These are phyloP conservation scores for Xylariaceae sp. DNA, from an alignment of 2,329 filamentous ascomycete species.

Conservation along the genomic window DNA sequence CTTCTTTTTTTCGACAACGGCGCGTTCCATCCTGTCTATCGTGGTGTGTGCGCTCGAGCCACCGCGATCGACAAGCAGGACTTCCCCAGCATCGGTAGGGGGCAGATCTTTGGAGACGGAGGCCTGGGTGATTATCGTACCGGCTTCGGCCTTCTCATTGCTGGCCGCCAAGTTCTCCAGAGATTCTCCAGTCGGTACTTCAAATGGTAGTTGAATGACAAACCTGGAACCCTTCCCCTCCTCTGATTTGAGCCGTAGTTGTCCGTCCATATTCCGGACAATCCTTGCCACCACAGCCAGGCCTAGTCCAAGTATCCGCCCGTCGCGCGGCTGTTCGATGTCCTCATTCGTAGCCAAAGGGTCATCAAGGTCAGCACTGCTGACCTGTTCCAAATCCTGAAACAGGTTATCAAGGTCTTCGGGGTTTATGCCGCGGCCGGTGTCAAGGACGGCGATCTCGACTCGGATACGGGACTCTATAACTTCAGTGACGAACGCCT, in stretches of 20 bases:
- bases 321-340: slow-evolving; percentile 22
- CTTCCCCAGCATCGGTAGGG: slow-evolving; percentile 39
- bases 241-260: slow-evolving; percentile 76
- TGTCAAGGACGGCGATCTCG: slow-evolving; percentile 70
- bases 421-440: slow-evolving; percentile 61
- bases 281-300: slow-evolving; percentile 84
- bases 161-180: slow-evolving; percentile 16
- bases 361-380: slow-evolving; percentile 34
- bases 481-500: slow-evolving; percentile 55
- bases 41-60: slow-evolving; percentile 13
- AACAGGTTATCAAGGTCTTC: slow-evolving; percentile 46
- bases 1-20: slow-evolving; percentile 17
- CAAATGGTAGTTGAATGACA: slow-evolving; percentile 70
- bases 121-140: slow-evolving; percentile 14
- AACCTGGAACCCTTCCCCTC: slow-evolving; percentile 77
- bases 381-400: slow-evolving; percentile 52
- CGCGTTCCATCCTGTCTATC: slow-evolving; percentile 11
- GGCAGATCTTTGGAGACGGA: slow-evolving; percentile 25
- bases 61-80: slow-evolving; percentile 51
- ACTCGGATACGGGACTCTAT: slow-evolving; percentile 52
- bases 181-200: slow-evolving; percentile 43
- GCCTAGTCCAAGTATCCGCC: slow-evolving; percentile 63
- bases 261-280: slow-evolving; percentile 84
- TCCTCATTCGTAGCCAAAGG: slow-evolving; percentile 15
- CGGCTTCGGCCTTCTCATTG: slow-evolving; percentile 9